Evolutionary conservation across 768 basidiomycete species (phyloP).

Genomic region (Tricholoma saponaceum): DNA sequence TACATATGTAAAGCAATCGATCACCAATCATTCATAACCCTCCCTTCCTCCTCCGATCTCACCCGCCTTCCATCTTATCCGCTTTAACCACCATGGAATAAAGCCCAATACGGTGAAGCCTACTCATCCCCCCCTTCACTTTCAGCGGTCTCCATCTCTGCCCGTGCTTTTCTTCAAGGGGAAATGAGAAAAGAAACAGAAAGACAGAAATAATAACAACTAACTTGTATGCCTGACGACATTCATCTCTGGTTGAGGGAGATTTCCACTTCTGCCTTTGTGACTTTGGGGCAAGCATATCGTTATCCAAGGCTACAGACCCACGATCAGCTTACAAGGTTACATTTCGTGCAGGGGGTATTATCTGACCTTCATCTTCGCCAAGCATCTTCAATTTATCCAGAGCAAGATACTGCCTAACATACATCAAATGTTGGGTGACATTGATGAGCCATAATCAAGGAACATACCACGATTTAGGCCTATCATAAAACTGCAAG

Average conservation of each 20-base stretch:
- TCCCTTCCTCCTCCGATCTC: too few relatives aligned
- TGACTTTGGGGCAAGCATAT: slow-evolving; percentile 50
- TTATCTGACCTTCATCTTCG: slow-evolving; percentile 60
- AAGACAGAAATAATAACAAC: slow-evolving; percentile 20
- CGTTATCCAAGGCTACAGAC: slow-evolving; percentile 57
- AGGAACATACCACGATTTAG: slow-evolving; percentile 52
- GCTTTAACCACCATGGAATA: too few relatives aligned
- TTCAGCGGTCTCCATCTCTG: slow-evolving; percentile 41
- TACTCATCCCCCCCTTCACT: slow-evolving; percentile 2
- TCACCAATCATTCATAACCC: too few relatives aligned
- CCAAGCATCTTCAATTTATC: slow-evolving; percentile 62
- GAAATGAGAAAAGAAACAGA: background rate
- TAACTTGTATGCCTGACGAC: slow-evolving; percentile 60
- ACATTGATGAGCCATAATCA: background rate
- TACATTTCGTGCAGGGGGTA: background rate
- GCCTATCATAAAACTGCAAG: slow-evolving; percentile 77
- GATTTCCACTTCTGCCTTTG: slow-evolving; percentile 61
- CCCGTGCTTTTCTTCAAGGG: slow-evolving; percentile 33
- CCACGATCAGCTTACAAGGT: background rate
- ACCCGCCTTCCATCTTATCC: too few relatives aligned
- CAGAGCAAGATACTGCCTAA: slow-evolving; percentile 60
- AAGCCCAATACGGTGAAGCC: too few relatives aligned
- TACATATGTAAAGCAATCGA: too few relatives aligned
- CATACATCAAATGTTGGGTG: background rate
- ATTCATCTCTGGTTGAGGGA: slow-evolving; percentile 43